A percentile compares a stretch with the other conserved stretches of the same genome.
Evolutionary conservation across 129 eudicot genomes (phyloP).

Genomic region (Gnaphalium uliginosum): DNA sequence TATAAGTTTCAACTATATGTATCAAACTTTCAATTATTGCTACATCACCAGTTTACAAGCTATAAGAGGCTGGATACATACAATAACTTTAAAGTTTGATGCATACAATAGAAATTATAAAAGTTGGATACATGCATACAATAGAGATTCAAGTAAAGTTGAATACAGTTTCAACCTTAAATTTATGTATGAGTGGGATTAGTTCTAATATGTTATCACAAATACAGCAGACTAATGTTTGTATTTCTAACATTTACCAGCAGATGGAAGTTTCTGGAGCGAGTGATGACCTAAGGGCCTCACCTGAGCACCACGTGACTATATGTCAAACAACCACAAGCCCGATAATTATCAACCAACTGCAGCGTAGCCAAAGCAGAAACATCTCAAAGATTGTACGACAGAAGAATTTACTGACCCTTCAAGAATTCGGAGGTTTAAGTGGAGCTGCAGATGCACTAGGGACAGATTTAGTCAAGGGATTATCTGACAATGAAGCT

Average conservation of each 20-base stretch:
- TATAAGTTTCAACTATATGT: too few species aligned
- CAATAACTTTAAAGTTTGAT: too few species aligned
- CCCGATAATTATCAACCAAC: neutral
- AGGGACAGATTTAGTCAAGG: slow-evolving; percentile 34
- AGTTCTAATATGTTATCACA: neutral
- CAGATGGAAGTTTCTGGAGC: slow-evolving; percentile 18
- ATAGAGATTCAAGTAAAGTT: too few species aligned
- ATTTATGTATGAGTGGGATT: too few species aligned
- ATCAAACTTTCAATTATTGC: too few species aligned
- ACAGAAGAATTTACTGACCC: slow-evolving; percentile 12
- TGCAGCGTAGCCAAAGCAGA: slow-evolving; percentile 12
- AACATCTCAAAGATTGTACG: slow-evolving; percentile 36
- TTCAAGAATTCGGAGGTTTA: slow-evolving; percentile 32
- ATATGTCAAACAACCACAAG: too few species aligned
- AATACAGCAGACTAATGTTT: neutral
- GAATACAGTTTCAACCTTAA: too few species aligned
- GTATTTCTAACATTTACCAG: neutral
- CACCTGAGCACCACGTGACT: neutral
- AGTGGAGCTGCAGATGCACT: slow-evolving; percentile 29
- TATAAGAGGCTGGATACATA: too few species aligned
- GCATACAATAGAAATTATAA: too few species aligned
- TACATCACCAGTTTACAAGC: too few species aligned
- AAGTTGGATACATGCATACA: too few species aligned
- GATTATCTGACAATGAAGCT: slow-evolving; percentile 26
- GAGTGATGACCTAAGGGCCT: neutral